phyloP scores from a whole-genome alignment of 306 rosid genomes.

The Myrica gale region DNA sequence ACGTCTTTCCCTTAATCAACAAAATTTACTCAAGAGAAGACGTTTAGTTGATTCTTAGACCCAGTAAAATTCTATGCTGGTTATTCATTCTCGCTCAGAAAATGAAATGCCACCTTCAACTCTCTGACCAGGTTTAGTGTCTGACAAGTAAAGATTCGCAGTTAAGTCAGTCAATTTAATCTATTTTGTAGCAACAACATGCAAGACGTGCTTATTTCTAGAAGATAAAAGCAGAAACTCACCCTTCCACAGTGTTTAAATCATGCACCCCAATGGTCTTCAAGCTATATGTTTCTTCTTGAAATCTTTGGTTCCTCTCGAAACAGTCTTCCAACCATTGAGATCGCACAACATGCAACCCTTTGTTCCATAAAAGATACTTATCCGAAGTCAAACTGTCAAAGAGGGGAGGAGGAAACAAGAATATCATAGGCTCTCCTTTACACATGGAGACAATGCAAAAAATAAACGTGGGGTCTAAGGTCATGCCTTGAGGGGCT shows the following conservation, averaged over 20 bases:
- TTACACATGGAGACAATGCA: neutral
- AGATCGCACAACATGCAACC: slow-evolving; percentile 59
- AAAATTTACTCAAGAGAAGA: too few species aligned
- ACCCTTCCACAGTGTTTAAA: slow-evolving; percentile 48
- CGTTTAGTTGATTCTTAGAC: too few species aligned
- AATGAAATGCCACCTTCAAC: too few species aligned
- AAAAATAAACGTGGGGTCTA: neutral
- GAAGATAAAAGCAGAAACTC: slow-evolving; percentile 33
- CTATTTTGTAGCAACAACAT: too few species aligned
- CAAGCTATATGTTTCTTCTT: slow-evolving; percentile 72
- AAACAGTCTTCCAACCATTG: slow-evolving; percentile 86
- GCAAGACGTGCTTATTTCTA: slow-evolving; percentile 7
- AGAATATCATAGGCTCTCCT: neutral
- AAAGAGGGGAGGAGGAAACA: slow-evolving; percentile 3
- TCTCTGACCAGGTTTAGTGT: too few species aligned
- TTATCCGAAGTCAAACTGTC: slow-evolving; percentile 61
- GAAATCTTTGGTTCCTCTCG: slow-evolving; percentile 52
- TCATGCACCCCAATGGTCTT: slow-evolving; percentile 52
- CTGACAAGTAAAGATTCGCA: too few species aligned
- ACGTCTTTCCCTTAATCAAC: too few species aligned
- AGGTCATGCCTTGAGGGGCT: too few species aligned
- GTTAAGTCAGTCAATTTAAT: too few species aligned
- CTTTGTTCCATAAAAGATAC: slow-evolving; percentile 42
- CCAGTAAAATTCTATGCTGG: too few species aligned
- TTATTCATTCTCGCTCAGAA: too few species aligned